Percentiles rank a stretch among this genome's conserved stretches.
These are phyloP conservation scores for Eucalyptus cladocalyx DNA, from an alignment of 345 rosid genomes.

Conservation along the genomic window DNA sequence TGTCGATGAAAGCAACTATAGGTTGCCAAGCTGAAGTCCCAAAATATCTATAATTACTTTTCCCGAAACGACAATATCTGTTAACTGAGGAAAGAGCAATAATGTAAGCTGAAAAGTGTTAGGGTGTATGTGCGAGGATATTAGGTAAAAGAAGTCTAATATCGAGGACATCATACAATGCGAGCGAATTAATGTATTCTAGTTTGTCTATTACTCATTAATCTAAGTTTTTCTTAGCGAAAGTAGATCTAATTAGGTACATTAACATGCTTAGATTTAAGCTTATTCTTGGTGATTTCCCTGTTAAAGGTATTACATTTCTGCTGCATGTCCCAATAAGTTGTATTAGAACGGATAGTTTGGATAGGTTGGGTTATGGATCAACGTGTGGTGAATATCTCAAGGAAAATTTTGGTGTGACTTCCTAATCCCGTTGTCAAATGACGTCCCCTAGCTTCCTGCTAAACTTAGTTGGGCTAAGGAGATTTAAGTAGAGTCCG, in stretches of 20 bases:
- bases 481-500: neutral
- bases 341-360: neutral
- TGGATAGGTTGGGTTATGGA: neutral
- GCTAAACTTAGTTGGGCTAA: neutral
- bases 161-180: neutral
- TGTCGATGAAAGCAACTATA: neutral
- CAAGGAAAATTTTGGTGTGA: neutral
- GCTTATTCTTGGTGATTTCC: neutral
- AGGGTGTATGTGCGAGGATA: neutral
- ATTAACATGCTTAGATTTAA: neutral
- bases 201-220: accelerated
- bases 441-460: neutral
- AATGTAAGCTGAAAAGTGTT: neutral
- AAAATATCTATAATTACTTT: neutral
- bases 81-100: neutral
- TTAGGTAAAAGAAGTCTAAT: neutral
- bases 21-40: neutral
- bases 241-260: neutral
- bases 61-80: neutral
- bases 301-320: neutral
- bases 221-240: neutral
- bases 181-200: neutral
- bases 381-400: neutral
- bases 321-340: neutral
- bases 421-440: neutral